Conservation (phyloP, 192 early-diverging fungal genomes). For the Coemansia sp. region DNA sequence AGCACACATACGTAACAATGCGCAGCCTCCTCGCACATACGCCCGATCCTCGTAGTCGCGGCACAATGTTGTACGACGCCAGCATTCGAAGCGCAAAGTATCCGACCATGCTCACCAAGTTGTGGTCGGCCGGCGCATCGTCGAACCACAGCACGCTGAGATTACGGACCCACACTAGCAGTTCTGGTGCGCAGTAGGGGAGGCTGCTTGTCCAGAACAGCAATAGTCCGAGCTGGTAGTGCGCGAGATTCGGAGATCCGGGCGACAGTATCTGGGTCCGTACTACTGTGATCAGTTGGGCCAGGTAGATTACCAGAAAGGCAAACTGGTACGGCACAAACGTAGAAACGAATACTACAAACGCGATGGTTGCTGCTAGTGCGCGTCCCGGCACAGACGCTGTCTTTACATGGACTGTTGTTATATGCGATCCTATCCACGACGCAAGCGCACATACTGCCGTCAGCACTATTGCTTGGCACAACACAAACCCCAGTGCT, state of each 20-base stretch:
- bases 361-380: slow-evolving; percentile 23
- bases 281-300: slow-evolving; percentile 50
- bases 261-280: slow-evolving; percentile 26
- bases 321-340: slow-evolving; percentile 76
- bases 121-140: slow-evolving; percentile 75
- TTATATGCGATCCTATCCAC: background rate
- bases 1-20: slow-evolving; percentile 32
- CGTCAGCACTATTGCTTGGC: slow-evolving; percentile 29
- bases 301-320: slow-evolving; percentile 64
- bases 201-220: slow-evolving; percentile 68
- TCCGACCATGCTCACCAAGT: slow-evolving; percentile 28
- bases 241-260: slow-evolving; percentile 35
- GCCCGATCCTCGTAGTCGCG: background rate
- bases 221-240: slow-evolving; percentile 67
- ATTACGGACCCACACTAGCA: slow-evolving; percentile 80
- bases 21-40: slow-evolving; percentile 13
- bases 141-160: slow-evolving; percentile 77
- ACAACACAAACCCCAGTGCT: slow-evolving; percentile 35
- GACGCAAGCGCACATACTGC: slow-evolving; percentile 1
- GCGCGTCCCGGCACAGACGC: slow-evolving; percentile 9
- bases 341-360: slow-evolving; percentile 59
- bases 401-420: background rate
- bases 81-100: slow-evolving; percentile 44
- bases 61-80: slow-evolving; percentile 31
- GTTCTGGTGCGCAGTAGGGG: slow-evolving; percentile 71